Percentiles rank a stretch among this genome's conserved stretches.
These are phyloP conservation scores for Pseudozyma sp. DNA, from an alignment of 1,284 basidiomycete species.

Conservation along the genomic window DNA sequence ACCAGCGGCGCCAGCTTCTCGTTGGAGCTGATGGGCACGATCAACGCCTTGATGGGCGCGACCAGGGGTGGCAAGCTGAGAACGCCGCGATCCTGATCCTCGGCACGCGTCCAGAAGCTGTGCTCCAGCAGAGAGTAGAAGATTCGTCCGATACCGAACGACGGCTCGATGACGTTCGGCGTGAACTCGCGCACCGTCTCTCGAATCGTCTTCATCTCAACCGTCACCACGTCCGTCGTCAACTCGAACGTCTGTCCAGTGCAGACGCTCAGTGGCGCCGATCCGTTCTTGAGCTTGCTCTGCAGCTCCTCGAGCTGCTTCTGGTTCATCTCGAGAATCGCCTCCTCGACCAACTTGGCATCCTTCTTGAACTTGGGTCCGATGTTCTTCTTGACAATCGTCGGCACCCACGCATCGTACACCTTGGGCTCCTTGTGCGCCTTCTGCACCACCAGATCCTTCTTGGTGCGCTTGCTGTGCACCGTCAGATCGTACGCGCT, in stretches of 20 bases:
- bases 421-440: slow-evolving; percentile 83
- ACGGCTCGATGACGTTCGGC: slow-evolving; percentile 98
- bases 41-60: slow-evolving; percentile 95
- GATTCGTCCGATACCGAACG: slow-evolving; percentile 96
- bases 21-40: slow-evolving; percentile 92
- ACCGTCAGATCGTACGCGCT: slow-evolving; percentile 90
- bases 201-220: slow-evolving; percentile 88
- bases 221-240: slow-evolving; percentile 80
- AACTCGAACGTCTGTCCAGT: slow-evolving; percentile 77
- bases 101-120: slow-evolving; percentile 92
- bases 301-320: slow-evolving; percentile 78
- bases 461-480: slow-evolving; percentile 72
- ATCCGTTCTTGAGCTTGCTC: slow-evolving; percentile 77
- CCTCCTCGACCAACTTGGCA: slow-evolving; percentile 78
- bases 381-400: slow-evolving; percentile 87
- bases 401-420: slow-evolving; percentile 79
- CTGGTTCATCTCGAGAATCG: slow-evolving; percentile 79
- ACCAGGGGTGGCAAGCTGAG: slow-evolving; percentile 88
- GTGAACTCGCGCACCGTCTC: slow-evolving; percentile 93
- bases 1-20: slow-evolving; percentile 87
- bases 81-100: slow-evolving; percentile 74
- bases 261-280: slow-evolving; percentile 69
- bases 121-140: slow-evolving; percentile 95
- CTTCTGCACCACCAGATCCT: slow-evolving; percentile 82
- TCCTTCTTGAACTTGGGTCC: slow-evolving; percentile 92